Evolutionary conservation across 768 basidiomycete genomes (phyloP), one percentile per base, ranked within the genome.

Genomic region (Russula dissimulans): DNA sequence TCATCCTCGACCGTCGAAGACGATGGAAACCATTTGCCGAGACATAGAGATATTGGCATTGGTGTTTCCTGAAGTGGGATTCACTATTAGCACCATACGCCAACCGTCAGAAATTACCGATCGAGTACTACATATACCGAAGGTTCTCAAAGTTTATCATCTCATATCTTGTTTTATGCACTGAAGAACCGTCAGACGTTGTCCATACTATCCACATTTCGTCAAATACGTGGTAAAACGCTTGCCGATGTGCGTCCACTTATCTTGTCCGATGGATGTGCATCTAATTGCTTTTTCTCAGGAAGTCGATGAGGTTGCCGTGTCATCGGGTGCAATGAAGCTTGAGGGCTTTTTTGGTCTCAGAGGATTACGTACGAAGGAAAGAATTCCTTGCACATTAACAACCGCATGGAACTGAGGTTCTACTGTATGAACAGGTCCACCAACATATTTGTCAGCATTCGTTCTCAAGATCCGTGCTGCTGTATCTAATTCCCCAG

Each of bases 301-400:
- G 90, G 80, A 85, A 65, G 79, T 88, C 8, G 86, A 92, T 62
- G 79, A 81, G 57, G 78, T 93, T 51, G 66, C 81, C 32, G 71
- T 77, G 1, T 68, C 66, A 38, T 76, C 71, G n/a, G 84, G 75
- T 9, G 73, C 76, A 15, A 71, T 87, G 67, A 79, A 71, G 46
- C 73, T 91, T 8, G 76, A 85, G 58, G 95, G 95, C 0, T 97
- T 98, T 69, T 83, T 97, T 57, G 89, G 91, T 69, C 76, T 92
- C 5, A 79, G 82, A 17, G 90, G 91, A 8, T 80, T 86, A 26
- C 73, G 77, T 62, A 85, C 89, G 22, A 92, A 87, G 76, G 93
- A 85, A 61, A 56, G 67, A 61, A 58, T 65, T 67, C 10, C 52
- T 52, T 64, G 60, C 51, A 54, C 31, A n/a, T 22, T 32, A 18